Percentiles rank a stretch among this genome's conserved stretches.
Conservation (phyloP, 192 early-diverging fungal genomes). For the Podochytrium sp. region DNA sequence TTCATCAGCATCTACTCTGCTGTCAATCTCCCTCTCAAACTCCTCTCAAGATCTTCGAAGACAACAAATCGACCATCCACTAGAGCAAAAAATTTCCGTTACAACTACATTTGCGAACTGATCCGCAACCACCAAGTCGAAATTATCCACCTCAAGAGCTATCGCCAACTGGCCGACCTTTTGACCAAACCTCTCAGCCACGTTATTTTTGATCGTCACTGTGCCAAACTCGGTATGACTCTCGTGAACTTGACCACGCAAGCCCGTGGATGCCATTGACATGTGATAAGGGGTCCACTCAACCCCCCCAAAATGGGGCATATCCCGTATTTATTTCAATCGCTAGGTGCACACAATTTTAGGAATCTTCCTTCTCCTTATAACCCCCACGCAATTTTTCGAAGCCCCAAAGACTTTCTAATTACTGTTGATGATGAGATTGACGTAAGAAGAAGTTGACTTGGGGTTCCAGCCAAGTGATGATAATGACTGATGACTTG, state of each 20-base stretch:
- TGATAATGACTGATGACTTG: too few species aligned
- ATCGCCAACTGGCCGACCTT: neutral
- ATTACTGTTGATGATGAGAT: too few species aligned
- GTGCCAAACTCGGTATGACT: neutral
- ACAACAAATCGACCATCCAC: slow-evolving; percentile 10
- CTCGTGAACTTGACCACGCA: neutral
- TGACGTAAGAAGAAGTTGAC: too few species aligned
- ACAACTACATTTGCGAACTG: slow-evolving; percentile 23
- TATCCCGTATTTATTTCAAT: neutral
- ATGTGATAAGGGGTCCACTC: too few species aligned
- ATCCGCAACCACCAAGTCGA: neutral
- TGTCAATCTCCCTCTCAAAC: neutral
- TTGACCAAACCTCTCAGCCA: neutral
- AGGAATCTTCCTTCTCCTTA: too few species aligned
- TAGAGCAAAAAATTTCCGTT: slow-evolving; percentile 7
- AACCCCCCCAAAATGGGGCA: too few species aligned
- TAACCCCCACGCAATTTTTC: too few species aligned
- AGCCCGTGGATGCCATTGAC: too few species aligned
- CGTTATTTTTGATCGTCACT: neutral
- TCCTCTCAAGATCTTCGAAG: slow-evolving; percentile 9
- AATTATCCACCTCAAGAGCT: neutral
- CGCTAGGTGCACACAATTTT: too few species aligned
- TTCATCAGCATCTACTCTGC: slow-evolving; percentile 11
- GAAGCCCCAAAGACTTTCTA: too few species aligned
- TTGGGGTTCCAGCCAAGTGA: too few species aligned